Evolutionary conservation across 345 rosid species (phyloP), one percentile per base, ranked within the genome.

Genomic region (Erodium maritimum): DNA sequence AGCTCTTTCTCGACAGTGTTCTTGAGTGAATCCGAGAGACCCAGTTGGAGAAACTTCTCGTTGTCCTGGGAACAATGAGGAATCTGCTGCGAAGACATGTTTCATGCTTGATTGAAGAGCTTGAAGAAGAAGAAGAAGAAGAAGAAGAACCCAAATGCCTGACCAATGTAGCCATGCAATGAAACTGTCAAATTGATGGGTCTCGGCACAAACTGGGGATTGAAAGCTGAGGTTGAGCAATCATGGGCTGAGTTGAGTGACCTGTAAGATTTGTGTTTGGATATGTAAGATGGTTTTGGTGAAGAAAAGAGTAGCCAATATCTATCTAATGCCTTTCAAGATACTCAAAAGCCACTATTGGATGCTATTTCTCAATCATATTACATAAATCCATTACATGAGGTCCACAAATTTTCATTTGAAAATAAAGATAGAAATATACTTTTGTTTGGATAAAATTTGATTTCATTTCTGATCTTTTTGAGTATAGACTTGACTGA

Each of bases 21-120:
- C 72, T 78, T 22, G 76, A 72, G 6, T 60, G 86, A 74, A 82
- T 37, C 7, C 67, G 70, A 63, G 76, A 66, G 34, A 77, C 75
- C 74, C 79, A 66, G 19, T 63, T 50, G 51, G 69, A 61, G 60
- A 61, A 63, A 63, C 54, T 73, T 34, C 65, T 70, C 57, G 68
- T 84, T 59, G 68, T 84, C 58, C 70, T 76, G 21, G 80, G 83
- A 55, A 68, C 50, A 52, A 56, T 56, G 56, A 69, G 33, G 50
- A 74, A 77, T 50, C 65, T 50, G 56, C 61, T 69, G 54, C 76
- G 55, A 37, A 75, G 61, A 59, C 60, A 66, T 17, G 70, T 63
- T 48, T 69, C 73, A 53, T 61, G 57, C 56, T 60, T 61, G 64
- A 79, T 55, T 10, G 73, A 67, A 5, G 69, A 33, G 17, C 80